A percentile compares a stretch with the other conserved stretches of the same genome.
Conservation (phyloP, 2,329 filamentous ascomycete genomes). For the Fusarium robinianum region DNA sequence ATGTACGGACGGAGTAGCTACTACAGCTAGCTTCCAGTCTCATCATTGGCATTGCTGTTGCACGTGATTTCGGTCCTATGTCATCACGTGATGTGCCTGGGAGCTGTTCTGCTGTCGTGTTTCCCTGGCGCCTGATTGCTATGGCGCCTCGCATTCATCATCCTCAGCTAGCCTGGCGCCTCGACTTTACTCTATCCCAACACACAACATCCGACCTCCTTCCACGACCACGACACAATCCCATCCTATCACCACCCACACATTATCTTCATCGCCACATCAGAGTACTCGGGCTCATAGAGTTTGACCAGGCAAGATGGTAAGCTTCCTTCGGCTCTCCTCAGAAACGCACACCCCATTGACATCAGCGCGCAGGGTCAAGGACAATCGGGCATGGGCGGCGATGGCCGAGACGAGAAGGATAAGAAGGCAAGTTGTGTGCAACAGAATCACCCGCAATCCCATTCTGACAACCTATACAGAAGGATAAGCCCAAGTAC, state of each 20-base stretch:
- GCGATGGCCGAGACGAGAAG: slow-evolving; percentile 81
- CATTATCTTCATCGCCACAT: slow-evolving; percentile 7
- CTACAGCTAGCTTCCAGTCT: not conserved
- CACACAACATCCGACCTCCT: slow-evolving; percentile 30
- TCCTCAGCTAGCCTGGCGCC: slow-evolving; percentile 38
- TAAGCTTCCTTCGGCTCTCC: slow-evolving; percentile 29
- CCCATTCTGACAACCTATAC: slow-evolving; percentile 31
- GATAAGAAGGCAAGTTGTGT: slow-evolving; percentile 80
- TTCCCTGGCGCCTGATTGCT: slow-evolving; percentile 50
- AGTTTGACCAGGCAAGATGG: slow-evolving; percentile 44
- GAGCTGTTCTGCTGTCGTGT: slow-evolving; percentile 52
- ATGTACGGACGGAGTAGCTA: no score
- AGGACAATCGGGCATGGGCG: slow-evolving; percentile 85
- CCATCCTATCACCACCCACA: slow-evolving; percentile 10
- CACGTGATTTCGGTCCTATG: slow-evolving; percentile 25
- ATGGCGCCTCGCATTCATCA: slow-evolving; percentile 41
- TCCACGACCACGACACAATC: slow-evolving; percentile 21
- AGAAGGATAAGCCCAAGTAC: slow-evolving; percentile 99
- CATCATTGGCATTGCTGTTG: not conserved
- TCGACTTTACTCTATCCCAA: slow-evolving; percentile 30
- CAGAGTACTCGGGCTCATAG: slow-evolving; percentile 30
- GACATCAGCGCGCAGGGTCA: slow-evolving; percentile 63
- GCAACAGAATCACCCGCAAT: not conserved
- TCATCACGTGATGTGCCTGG: slow-evolving; percentile 39
- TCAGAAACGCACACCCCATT: slow-evolving; percentile 14